Evolutionary conservation across 2,329 filamentous ascomycete species (phyloP).

Genomic region (Hypoxylon sp.): DNA sequence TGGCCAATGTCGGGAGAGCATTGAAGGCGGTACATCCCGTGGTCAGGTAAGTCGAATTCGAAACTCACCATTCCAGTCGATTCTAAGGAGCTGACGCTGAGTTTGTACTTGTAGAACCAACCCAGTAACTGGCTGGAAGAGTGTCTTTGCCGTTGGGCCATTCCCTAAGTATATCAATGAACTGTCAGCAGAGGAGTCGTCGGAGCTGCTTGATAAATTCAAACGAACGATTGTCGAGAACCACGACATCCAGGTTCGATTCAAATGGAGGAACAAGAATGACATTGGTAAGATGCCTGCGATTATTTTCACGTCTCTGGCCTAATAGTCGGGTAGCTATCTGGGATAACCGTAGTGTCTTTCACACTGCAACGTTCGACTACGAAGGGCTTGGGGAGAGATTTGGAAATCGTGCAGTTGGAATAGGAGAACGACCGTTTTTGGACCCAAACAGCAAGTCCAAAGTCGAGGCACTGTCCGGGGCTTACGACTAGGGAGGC

Average conservation of each 20-base stretch:
- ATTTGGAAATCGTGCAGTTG: conserved; percentile 67
- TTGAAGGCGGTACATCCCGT: conserved; percentile 68
- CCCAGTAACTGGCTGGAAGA: conserved; percentile 74
- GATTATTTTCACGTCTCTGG: neutral
- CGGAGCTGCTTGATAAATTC: conserved; percentile 60
- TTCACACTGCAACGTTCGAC: conserved; percentile 72
- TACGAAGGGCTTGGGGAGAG: conserved; percentile 67
- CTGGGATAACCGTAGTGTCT: conserved; percentile 73
- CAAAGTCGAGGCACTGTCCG: conserved; percentile 22
- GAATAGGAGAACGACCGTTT: conserved; percentile 69
- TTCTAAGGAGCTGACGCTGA: neutral
- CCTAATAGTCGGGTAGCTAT: conserved; percentile 58
- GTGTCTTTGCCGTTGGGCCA: conserved; percentile 60
- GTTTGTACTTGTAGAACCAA: conserved; percentile 65
- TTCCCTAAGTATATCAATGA: conserved; percentile 62
- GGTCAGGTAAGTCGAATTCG: conserved; percentile 55
- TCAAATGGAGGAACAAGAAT: conserved; percentile 62
- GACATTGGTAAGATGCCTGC: conserved; percentile 56
- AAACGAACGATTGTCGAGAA: conserved; percentile 61
- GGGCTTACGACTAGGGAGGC: neutral
- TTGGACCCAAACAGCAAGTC: conserved; percentile 60
- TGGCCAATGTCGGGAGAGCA: conserved; percentile 63
- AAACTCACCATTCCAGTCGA: neutral
- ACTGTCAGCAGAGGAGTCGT: conserved; percentile 60
- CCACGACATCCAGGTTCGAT: conserved; percentile 65